These are phyloP conservation scores for Spathaspora sp. DNA, from an alignment of 805 yeast species.

Conservation along the genomic window DNA sequence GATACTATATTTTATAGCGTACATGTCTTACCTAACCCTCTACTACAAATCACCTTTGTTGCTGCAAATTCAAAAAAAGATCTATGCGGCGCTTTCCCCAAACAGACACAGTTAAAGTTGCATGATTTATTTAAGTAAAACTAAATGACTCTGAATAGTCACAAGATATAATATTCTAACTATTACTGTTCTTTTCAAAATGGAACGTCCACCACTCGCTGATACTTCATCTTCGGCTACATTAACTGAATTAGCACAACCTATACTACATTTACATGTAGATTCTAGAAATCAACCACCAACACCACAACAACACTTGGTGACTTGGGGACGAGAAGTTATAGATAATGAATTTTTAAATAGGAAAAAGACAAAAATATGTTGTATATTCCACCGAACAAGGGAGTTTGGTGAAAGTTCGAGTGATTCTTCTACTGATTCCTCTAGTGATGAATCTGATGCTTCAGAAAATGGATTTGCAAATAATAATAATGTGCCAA, in stretches of 20 bases:
- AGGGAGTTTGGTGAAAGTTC: constrained; percentile 49
- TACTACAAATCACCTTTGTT: too few species aligned
- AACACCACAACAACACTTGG: constrained; percentile 40
- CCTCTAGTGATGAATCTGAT: constrained; percentile 23
- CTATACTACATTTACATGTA: constrained; percentile 17
- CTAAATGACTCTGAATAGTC: too few species aligned
- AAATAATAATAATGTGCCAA: constrained; percentile 8
- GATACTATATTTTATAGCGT: too few species aligned
- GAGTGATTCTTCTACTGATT: constrained; percentile 23
- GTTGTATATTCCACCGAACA: constrained; percentile 83
- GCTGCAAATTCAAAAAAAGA: too few species aligned
- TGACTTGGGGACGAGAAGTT: constrained; percentile 81
- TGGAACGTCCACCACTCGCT: background rate
- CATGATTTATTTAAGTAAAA: too few species aligned
- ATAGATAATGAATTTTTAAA: constrained; percentile 87
- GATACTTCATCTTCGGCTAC: constrained; percentile 2
- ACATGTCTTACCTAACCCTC: too few species aligned
- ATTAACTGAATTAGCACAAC: constrained; percentile 5
- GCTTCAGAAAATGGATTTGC: constrained; percentile 6
- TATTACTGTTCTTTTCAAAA: background rate
- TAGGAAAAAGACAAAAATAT: constrained; percentile 84
- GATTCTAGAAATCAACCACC: constrained; percentile 8
- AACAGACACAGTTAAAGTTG: too few species aligned
- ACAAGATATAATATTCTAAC: background rate
- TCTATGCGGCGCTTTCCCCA: too few species aligned